Evolutionary conservation across 495 filamentous ascomycete genomes (phyloP).

Genomic region (Penicillium arizonense): DNA sequence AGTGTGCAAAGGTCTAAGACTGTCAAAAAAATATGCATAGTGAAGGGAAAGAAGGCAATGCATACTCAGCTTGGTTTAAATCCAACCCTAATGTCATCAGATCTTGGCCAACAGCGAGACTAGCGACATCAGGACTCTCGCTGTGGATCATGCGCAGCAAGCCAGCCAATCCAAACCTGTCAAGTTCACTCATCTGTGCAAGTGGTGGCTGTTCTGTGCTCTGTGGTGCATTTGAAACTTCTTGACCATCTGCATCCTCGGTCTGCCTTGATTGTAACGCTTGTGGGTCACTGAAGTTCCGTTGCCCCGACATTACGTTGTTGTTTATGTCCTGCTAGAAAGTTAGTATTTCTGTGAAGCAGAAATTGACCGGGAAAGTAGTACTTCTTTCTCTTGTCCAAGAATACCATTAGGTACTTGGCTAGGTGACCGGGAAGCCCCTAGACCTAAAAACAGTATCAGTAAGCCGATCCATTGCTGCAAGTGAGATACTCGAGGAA

Average conservation of each 20-base stretch:
- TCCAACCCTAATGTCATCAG: slow-evolving; percentile 75
- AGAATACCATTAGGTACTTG: slow-evolving; percentile 40
- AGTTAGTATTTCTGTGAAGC: slow-evolving; percentile 2
- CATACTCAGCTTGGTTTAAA: slow-evolving; percentile 75
- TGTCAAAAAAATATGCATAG: slow-evolving; percentile 1
- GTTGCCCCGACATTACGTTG: slow-evolving; percentile 32
- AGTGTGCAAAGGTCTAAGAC: slow-evolving; percentile 56
- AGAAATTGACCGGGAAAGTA: neutral
- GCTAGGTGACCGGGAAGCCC: slow-evolving; percentile 41
- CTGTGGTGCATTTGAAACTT: slow-evolving; percentile 34
- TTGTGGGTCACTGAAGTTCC: slow-evolving; percentile 34
- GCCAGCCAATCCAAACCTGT: slow-evolving; percentile 79
- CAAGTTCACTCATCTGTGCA: slow-evolving; percentile 73
- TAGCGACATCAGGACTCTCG: slow-evolving; percentile 71
- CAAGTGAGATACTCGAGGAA: neutral
- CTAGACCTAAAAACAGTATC: slow-evolving; percentile 30
- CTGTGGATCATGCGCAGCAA: slow-evolving; percentile 76
- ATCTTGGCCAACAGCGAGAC: slow-evolving; percentile 75
- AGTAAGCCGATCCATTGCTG: slow-evolving; percentile 4
- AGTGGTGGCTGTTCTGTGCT: slow-evolving; percentile 57
- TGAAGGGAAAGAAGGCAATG: slow-evolving; percentile 14
- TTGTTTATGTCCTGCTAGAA: slow-evolving; percentile 31
- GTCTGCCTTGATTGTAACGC: slow-evolving; percentile 38
- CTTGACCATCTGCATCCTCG: slow-evolving; percentile 38
- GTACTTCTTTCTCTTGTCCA: slow-evolving; percentile 46